Percentiles rank a stretch among this genome's conserved stretches.
Conservation (phyloP, 495 filamentous ascomycete genomes). For the Xylaria castorea region DNA sequence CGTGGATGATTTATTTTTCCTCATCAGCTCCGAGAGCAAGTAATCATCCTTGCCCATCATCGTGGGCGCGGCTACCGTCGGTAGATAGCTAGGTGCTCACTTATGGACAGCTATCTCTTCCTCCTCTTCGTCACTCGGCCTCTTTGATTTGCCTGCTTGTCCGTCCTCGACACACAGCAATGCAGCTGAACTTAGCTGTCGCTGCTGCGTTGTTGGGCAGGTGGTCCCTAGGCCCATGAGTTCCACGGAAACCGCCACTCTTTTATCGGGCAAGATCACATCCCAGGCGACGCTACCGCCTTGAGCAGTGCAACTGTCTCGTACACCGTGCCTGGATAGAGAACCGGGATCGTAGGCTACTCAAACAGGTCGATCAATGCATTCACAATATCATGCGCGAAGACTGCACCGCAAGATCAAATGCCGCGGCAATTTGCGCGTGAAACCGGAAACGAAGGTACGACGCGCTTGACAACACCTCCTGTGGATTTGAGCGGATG, state of each 20-base stretch:
- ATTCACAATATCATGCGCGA: no score
- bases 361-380: no score
- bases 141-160: conserved; percentile 9
- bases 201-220: conserved; percentile 71
- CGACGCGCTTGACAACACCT: no score
- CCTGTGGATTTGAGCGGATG: no score
- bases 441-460: no score
- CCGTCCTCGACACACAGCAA: conserved; percentile 39
- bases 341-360: no score
- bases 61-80: neutral
- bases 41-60: conserved; percentile 5
- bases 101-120: conserved; percentile 29
- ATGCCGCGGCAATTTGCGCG: no score
- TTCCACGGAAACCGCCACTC: conserved; percentile 60
- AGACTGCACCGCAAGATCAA: no score
- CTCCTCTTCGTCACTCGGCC: conserved; percentile 25
- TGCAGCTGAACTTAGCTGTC: conserved; percentile 81
- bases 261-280: conserved; percentile 33
- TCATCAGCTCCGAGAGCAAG: conserved; percentile 24
- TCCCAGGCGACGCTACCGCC: conserved; percentile 65
- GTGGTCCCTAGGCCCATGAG: conserved; percentile 75
- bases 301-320: conserved; percentile 6
- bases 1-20: conserved; percentile 24
- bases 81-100: neutral
- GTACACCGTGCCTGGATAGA: conserved; percentile 29